Evolutionary conservation across 345 rosid genomes (phyloP), one percentile per base, ranked within the genome.

Genomic region (Microcos paniculata): DNA sequence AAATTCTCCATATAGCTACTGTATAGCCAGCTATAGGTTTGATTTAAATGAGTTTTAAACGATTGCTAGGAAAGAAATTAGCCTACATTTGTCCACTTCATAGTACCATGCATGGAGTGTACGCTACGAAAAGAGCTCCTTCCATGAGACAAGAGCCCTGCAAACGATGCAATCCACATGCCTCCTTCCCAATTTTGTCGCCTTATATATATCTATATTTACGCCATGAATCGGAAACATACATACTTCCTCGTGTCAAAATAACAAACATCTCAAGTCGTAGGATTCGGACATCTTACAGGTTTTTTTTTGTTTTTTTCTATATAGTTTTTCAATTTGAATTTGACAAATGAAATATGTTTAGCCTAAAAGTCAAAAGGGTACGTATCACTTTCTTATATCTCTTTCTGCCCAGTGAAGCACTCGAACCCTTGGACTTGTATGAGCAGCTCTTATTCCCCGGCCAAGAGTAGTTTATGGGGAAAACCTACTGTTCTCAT

Each of bases 131-230:
- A n/a, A 71, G 21, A 18, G 45, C 73, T 55, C 74, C 35, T 15
- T 24, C 62, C 74, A 55, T 42, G 51, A 71, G 63, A 71, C 74
- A 55, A 23, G 74, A 71, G 63, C 23, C 74, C 74, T 55, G 51
- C 23, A 71, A 71, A 55, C 74, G 51, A 71, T 71, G 74, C 35
- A 8, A 40, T 55, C 35, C 74, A 71, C 74, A 55, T 71, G 74
- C 63, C 30, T 21, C 26, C 51, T 38, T 71, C 74, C 74, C 74
- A 35, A 14, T 35, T 71, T 55, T 71, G n/a, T 23, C 63, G 33
- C 8, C 35, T 53, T 55, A 52, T 15, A 26, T 56, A 56, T 23
- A 53, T 53, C n/a, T n/a, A 53, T 53, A n/a, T 53, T 1, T 46
- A 49, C 21, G n/a, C 11, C 58, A 21, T 7, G 23, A 55, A 23